These are phyloP conservation scores for Chlorophyllum brunneum DNA, from an alignment of 768 basidiomycete genomes.

Conservation along the genomic window DNA sequence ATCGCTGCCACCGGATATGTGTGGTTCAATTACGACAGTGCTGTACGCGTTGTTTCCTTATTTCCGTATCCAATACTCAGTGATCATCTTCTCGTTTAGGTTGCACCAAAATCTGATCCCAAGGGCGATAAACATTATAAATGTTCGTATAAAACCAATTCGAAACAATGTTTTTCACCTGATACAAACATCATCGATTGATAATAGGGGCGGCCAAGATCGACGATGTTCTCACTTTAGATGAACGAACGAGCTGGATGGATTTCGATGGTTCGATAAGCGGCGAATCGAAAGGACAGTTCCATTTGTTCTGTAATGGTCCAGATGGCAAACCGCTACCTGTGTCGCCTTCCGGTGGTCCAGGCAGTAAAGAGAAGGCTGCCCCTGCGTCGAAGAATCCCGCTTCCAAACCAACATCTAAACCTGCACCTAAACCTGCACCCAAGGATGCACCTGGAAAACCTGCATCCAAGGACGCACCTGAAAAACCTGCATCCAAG, in stretches of 20 bases:
- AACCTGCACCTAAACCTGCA: too few relatives aligned
- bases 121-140: conserved; percentile 11
- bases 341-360: too few relatives aligned
- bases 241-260: conserved; percentile 8
- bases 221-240: conserved; percentile 6
- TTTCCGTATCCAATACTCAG: background rate
- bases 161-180: background rate
- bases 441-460: too few relatives aligned
- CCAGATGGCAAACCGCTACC: background rate
- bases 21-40: conserved; percentile 17
- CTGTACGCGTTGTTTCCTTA: background rate
- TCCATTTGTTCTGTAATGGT: conserved; percentile 3
- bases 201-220: conserved; percentile 9
- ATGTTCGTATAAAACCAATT: background rate
- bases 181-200: background rate
- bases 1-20: conserved; percentile 14
- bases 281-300: conserved; percentile 3
- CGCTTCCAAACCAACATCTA: too few relatives aligned
- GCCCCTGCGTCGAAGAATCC: too few relatives aligned
- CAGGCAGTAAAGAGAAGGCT: too few relatives aligned
- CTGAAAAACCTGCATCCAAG: too few relatives aligned
- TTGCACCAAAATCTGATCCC: conserved; percentile 7
- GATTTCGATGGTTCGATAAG: conserved; percentile 8
- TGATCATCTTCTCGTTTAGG: background rate
- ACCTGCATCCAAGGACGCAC: too few relatives aligned